Conservation (phyloP, 352 stramenopile genomes). For the Phytopythium mirpurense region DNA sequence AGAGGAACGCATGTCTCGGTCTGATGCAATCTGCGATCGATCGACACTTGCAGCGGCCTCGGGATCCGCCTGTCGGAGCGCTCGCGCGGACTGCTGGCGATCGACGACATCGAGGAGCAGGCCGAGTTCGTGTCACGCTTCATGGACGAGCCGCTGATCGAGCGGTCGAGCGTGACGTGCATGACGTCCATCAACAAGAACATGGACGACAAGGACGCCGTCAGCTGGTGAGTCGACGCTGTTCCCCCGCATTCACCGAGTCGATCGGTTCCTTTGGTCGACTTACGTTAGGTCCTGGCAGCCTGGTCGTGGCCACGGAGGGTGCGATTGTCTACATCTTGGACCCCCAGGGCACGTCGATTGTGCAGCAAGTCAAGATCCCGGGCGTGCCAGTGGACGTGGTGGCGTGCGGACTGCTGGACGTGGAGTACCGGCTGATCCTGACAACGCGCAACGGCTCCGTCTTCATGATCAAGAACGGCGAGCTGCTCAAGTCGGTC, state of each 20-base stretch:
- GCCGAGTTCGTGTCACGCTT: constrained; percentile 77
- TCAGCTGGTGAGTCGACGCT: constrained; percentile 48
- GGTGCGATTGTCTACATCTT: constrained; percentile 71
- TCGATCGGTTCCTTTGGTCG: no score
- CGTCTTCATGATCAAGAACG: constrained; percentile 91
- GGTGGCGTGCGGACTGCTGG: constrained; percentile 57
- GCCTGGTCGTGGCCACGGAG: constrained; percentile 86
- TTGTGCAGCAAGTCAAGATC: constrained; percentile 63
- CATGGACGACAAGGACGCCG: constrained; percentile 75
- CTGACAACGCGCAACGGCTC: constrained; percentile 81
- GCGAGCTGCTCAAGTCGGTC: constrained; percentile 76
- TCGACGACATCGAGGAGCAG: constrained; percentile 81
- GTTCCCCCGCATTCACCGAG: background rate
- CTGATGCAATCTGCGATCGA: no score
- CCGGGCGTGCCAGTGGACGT: constrained; percentile 74
- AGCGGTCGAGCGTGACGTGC: constrained; percentile 76
- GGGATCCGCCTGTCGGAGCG: constrained; percentile 66
- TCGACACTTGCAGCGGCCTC: constrained; percentile 24
- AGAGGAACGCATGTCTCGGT: background rate
- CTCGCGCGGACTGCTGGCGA: constrained; percentile 64
- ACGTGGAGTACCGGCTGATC: constrained; percentile 85
- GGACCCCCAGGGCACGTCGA: constrained; percentile 67
- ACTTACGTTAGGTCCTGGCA: constrained; percentile 7
- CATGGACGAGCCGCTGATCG: constrained; percentile 72
- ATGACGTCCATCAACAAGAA: constrained; percentile 89